These are phyloP conservation scores for Kwoniella dejecticola DNA, from an alignment of 768 basidiomycete genomes.

Conservation along the genomic window DNA sequence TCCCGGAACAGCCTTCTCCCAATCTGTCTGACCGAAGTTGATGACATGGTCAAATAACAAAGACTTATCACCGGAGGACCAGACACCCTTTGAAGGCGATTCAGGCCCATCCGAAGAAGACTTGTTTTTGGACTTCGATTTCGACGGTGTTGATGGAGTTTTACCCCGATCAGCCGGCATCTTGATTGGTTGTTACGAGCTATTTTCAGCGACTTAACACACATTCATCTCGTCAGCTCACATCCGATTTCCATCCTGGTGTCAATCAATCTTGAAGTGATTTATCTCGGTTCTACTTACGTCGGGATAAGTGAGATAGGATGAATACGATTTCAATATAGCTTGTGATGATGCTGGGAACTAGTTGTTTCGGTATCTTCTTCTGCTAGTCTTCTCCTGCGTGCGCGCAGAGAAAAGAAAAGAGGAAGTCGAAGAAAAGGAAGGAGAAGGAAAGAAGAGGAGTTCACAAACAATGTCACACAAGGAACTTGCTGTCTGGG, in stretches of 20 bases:
- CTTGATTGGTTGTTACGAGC: background rate
- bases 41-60: conserved; percentile 30
- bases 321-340: too few species aligned
- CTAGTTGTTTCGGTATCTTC: too few species aligned
- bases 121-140: background rate
- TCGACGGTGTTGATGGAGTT: background rate
- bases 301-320: too few species aligned
- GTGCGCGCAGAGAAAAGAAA: too few species aligned
- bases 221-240: background rate
- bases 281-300: too few species aligned
- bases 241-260: background rate
- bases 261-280: background rate
- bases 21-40: conserved; percentile 20
- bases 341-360: background rate
- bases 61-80: conserved; percentile 17
- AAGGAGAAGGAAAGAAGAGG: background rate
- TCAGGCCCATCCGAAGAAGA: too few species aligned
- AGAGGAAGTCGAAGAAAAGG: background rate
- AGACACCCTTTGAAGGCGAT: conserved; percentile 9
- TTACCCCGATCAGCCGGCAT: background rate
- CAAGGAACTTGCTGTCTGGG: too few species aligned
- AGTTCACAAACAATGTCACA: background rate
- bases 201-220: background rate
- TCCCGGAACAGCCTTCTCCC: conserved; percentile 31
- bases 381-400: too few species aligned